Conservation (phyloP, 2,329 filamentous ascomycete species). For the Elsinoe australis region DNA sequence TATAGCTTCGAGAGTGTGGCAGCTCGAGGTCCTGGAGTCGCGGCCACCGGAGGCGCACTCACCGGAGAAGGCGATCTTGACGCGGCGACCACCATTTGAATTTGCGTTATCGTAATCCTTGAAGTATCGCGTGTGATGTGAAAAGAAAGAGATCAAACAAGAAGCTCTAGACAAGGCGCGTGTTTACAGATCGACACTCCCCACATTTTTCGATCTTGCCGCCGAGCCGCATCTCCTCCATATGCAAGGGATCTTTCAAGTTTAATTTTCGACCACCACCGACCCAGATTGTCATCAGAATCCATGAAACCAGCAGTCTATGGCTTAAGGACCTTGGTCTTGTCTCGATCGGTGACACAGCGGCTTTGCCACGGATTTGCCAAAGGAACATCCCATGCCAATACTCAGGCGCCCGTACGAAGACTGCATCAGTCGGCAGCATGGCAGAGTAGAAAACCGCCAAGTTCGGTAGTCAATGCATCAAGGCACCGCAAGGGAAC, state of each 20-base stretch:
- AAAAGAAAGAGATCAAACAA: too few species aligned
- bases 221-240: too few species aligned
- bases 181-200: slow-evolving; percentile 11
- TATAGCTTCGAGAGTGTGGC: slow-evolving; percentile 54
- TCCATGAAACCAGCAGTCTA: too few species aligned
- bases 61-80: slow-evolving; percentile 44
- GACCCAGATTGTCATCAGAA: too few species aligned
- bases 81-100: slow-evolving; percentile 11
- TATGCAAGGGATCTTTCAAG: background rate
- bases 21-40: slow-evolving; percentile 53
- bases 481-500: background rate
- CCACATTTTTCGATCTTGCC: background rate
- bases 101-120: background rate
- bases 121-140: background rate
- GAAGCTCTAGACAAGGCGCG: too few species aligned
- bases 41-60: slow-evolving; percentile 45
- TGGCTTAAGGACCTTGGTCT: slow-evolving; percentile 1
- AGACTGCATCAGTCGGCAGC: slow-evolving; percentile 2
- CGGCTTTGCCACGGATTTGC: background rate
- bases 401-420: too few species aligned
- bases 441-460: slow-evolving; percentile 1
- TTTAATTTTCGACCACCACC: background rate
- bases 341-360: background rate
- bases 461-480: background rate
- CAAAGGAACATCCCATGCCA: too few species aligned